A percentile compares a stretch with the other conserved stretches of the same genome.
These are phyloP conservation scores for Rhizopogon rudus DNA, from an alignment of 768 basidiomycete species.

Conservation along the genomic window DNA sequence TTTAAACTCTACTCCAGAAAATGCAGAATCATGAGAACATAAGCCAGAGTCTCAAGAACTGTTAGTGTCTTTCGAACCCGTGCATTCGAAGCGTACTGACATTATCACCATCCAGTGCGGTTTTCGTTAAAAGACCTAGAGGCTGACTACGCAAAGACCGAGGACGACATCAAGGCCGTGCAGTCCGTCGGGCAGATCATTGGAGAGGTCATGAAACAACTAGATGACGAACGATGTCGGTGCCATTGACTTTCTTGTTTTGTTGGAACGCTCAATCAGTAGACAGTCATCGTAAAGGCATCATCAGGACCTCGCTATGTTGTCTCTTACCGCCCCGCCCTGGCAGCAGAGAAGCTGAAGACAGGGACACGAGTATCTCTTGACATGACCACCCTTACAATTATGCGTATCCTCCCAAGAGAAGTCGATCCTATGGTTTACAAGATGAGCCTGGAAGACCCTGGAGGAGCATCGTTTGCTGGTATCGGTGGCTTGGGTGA, in stretches of 20 bases:
- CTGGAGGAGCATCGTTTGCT: slow-evolving; percentile 91
- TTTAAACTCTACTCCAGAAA: slow-evolving; percentile 57
- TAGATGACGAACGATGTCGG: slow-evolving; percentile 96
- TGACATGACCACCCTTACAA: slow-evolving; percentile 98
- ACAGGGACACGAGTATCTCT: slow-evolving; percentile 92
- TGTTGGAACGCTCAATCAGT: not conserved
- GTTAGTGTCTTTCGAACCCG: slow-evolving; percentile 43
- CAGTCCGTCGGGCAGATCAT: slow-evolving; percentile 99
- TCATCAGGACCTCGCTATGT: slow-evolving; percentile 98
- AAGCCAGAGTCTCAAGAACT: slow-evolving; percentile 84
- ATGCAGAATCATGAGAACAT: slow-evolving; percentile 86
- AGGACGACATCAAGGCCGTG: slow-evolving; percentile 98
- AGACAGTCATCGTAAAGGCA: slow-evolving; percentile 92
- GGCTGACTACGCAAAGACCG: slow-evolving; percentile 88
- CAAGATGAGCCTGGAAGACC: slow-evolving; percentile 99
- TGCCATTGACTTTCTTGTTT: slow-evolving; percentile 5
- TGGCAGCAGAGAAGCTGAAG: slow-evolving; percentile 91
- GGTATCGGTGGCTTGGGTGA: slow-evolving; percentile 95
- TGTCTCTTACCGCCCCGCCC: slow-evolving; percentile 90
- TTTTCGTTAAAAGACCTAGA: slow-evolving; percentile 88
- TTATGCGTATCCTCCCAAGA: slow-evolving; percentile 96
- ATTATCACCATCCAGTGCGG: slow-evolving; percentile 54
- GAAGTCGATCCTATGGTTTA: slow-evolving; percentile 98
- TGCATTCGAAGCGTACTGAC: not conserved
- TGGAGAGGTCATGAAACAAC: slow-evolving; percentile 97